A percentile compares a stretch with the other conserved stretches of the same genome.
Evolutionary conservation across 345 rosid genomes (phyloP).

Genomic region (Kernera saxatilis): DNA sequence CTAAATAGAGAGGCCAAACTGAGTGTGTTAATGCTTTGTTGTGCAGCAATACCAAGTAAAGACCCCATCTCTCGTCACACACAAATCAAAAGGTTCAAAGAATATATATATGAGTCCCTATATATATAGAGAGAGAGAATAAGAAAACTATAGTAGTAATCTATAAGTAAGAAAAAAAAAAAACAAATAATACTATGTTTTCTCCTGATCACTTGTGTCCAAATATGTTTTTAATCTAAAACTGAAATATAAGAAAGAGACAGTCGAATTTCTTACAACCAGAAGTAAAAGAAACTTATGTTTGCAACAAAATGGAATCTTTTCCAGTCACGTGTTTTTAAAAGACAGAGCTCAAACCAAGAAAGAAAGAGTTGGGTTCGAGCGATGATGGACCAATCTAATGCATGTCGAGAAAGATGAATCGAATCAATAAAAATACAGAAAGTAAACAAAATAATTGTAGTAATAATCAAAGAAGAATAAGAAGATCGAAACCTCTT

Average conservation of each 20-base stretch:
- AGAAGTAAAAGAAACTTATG: constrained; percentile 5
- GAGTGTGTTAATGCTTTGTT: constrained; percentile 31
- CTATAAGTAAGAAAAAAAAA: not conserved
- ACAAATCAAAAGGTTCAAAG: constrained; percentile 11
- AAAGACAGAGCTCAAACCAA: not conserved
- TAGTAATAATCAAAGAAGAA: not conserved
- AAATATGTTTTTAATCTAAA: not conserved
- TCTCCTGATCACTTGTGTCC: constrained; percentile 12
- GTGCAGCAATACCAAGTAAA: constrained; percentile 33
- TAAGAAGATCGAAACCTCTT: not conserved
- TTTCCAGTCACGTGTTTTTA: constrained; percentile 10
- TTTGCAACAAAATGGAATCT: constrained; percentile 10
- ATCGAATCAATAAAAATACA: not conserved
- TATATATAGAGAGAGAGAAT: not conserved
- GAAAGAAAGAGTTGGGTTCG: not conserved
- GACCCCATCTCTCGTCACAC: constrained; percentile 28
- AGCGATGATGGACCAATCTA: not conserved
- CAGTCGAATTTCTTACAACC: constrained; percentile 2
- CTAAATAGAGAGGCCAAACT: constrained; percentile 7
- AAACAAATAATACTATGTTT: constrained; percentile 4
- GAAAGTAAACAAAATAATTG: not conserved
- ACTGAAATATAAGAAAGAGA: constrained; percentile 5
- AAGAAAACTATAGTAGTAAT: not conserved
- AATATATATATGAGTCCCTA: not conserved
- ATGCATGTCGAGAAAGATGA: constrained; percentile 10